Conservation (phyloP, 179 eudicot species). For the Camellia oleifera region DNA sequence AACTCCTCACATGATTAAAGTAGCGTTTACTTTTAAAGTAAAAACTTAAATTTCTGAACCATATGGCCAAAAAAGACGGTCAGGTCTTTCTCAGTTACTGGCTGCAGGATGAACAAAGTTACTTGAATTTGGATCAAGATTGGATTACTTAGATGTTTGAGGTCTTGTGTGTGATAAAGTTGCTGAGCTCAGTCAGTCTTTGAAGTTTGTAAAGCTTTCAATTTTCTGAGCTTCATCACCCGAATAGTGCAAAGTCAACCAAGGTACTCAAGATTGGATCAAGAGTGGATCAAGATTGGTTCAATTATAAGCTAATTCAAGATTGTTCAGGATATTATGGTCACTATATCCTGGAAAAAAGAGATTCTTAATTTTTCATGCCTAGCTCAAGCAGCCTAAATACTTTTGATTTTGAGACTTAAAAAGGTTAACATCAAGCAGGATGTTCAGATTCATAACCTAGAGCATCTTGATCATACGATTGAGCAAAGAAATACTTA, state of each 20-base stretch:
- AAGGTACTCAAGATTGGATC: background rate
- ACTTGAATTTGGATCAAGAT: background rate
- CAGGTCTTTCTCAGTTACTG: background rate
- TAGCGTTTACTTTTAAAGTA: background rate
- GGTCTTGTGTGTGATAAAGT: background rate
- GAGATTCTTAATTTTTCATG: too few relatives aligned
- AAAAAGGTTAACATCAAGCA: too few relatives aligned
- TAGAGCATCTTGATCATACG: too few relatives aligned
- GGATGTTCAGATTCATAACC: too few relatives aligned
- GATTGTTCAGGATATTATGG: too few relatives aligned
- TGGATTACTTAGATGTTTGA: background rate
- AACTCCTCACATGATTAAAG: background rate
- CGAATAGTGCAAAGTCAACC: background rate
- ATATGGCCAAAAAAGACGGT: background rate
- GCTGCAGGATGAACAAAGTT: background rate
- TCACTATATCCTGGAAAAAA: too few relatives aligned
- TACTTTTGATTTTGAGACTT: too few relatives aligned
- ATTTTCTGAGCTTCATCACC: background rate
- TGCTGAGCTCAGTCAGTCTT: background rate
- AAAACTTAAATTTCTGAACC: background rate
- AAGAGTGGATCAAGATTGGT: background rate
- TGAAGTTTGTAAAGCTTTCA: background rate
- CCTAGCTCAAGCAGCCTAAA: too few relatives aligned
- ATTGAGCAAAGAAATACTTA: too few relatives aligned
- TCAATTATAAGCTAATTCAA: background rate